Base-by-base conservation (phyloP, 2,329 filamentous ascomycete species). In the Magnaporthales sp. region DNA sequence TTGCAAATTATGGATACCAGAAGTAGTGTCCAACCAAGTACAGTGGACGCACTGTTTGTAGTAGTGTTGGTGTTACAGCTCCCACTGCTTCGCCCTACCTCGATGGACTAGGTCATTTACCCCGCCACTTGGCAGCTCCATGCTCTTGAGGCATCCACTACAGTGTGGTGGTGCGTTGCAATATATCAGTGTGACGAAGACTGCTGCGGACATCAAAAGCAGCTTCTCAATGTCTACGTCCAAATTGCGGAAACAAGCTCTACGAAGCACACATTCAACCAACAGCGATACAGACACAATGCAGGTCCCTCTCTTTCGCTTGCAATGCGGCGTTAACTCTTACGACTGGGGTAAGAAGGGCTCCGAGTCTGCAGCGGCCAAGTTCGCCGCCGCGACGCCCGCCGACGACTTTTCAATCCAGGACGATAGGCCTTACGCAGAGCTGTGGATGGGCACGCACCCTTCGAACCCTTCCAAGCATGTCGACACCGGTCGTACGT, bases 361-460 rank as follows among this genome's bases (percentile, higher is more conserved):
- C 73, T 86, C 86, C 69, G 86, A 91, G 67, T 98, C 94, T 63
- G 91, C 93, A 15, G 95, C 93, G 64, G 95, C 95, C 70, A 91
- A 89, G 73, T 98, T 91, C 77, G 94, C 93, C 54, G 89, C 92
- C 62, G 92, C 93, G 22, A 97, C 93, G 4, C 88, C 92, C 11
- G 84, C 89, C 15, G 81, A 86, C 56, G 88, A 87, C 71, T 90
- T 98, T 76, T 83, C 83, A 10, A 89, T 99, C 68, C 85, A 97
- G 75, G 83, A 90, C 65, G 91, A 96, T 72, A 95, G 92, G 80
- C 94, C 95, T 32, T 99, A 99, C 74, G 93, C 95, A 63, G 95
- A 98, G 86, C 83, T 99, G 74, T 99, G 95, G 95, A 99, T 99
- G 95, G 95, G 95, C 74, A 97, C 94, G 1, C 95, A 99, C 74